phyloP scores from a whole-genome alignment of 306 rosid species.

The Clitoria ternatea region DNA sequence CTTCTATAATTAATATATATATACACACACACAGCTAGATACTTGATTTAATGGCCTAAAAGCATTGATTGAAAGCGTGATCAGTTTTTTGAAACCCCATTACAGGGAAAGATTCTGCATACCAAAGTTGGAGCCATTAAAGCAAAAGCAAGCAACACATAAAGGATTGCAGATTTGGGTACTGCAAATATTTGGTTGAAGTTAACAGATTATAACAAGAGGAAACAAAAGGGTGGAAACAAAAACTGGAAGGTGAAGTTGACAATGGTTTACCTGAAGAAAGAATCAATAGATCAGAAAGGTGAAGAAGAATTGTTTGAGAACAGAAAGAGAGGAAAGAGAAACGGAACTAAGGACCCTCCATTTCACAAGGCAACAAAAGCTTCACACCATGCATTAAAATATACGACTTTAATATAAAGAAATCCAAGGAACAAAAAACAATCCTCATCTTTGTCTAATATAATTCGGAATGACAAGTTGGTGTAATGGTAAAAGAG shows the following conservation, averaged over 20 bases:
- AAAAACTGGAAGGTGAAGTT: conserved; percentile 20
- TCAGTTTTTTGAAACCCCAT: neutral
- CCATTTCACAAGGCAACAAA: conserved; percentile 56
- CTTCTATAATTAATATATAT: neutral
- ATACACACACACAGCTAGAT: neutral
- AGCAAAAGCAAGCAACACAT: neutral
- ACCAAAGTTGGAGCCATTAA: neutral
- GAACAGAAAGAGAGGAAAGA: conserved; percentile 25
- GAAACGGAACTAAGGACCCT: conserved; percentile 48
- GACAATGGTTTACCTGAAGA: conserved; percentile 47
- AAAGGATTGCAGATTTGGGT: neutral
- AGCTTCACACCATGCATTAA: conserved; percentile 42
- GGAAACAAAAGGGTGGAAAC: neutral
- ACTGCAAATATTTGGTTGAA: neutral
- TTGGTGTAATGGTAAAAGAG: too few relatives aligned
- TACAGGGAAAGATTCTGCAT: neutral
- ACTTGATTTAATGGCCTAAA: neutral
- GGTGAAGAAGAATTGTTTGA: conserved; percentile 28
- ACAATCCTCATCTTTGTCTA: too few relatives aligned
- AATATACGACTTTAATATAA: conserved; percentile 2
- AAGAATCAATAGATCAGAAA: conserved; percentile 31
- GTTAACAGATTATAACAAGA: neutral
- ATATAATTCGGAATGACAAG: too few relatives aligned
- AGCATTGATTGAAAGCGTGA: neutral
- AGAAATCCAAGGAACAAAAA: conserved; percentile 17